Evolutionary conservation across 345 rosid genomes (phyloP).

Genomic region (Gossypium australe): DNA sequence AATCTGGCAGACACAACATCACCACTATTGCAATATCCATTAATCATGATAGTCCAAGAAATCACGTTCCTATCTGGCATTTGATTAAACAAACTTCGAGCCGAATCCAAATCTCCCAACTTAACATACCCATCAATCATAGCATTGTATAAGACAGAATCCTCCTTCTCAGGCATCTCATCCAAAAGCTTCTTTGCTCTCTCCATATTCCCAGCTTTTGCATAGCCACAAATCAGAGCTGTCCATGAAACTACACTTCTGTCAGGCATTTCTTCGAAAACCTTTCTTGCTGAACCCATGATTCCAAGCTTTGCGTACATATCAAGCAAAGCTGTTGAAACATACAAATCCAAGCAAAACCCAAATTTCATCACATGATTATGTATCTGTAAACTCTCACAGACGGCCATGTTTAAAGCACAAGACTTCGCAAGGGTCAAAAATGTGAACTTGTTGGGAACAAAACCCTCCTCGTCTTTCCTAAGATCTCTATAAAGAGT

Average conservation of each 20-base stretch:
- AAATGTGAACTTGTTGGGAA: conserved; percentile 58
- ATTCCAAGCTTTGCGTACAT: conserved; percentile 61
- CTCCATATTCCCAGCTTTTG: conserved; percentile 41
- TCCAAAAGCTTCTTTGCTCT: conserved; percentile 45
- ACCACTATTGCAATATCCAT: conserved; percentile 53
- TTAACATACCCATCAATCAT: conserved; percentile 71
- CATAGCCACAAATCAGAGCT: conserved; percentile 56
- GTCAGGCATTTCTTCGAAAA: conserved; percentile 61
- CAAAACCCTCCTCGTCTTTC: conserved; percentile 31
- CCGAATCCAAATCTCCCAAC: conserved; percentile 50
- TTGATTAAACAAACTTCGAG: conserved; percentile 51
- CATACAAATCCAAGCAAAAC: conserved; percentile 50
- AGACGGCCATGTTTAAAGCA: conserved; percentile 25
- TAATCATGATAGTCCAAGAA: conserved; percentile 72
- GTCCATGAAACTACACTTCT: conserved; percentile 76
- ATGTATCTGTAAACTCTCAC: conserved; percentile 57
- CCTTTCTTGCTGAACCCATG: conserved; percentile 34
- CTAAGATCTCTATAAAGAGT: conserved; percentile 46
- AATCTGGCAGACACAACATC: conserved; percentile 47
- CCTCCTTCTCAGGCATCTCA: conserved; percentile 48
- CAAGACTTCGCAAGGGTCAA: conserved; percentile 52
- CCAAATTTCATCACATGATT: conserved; percentile 47
- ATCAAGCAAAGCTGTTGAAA: conserved; percentile 60
- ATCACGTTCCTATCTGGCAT: conserved; percentile 52
- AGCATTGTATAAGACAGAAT: conserved; percentile 47